Conservation (phyloP, 2,329 filamentous ascomycete genomes). For the Colletotrichum sp. region DNA sequence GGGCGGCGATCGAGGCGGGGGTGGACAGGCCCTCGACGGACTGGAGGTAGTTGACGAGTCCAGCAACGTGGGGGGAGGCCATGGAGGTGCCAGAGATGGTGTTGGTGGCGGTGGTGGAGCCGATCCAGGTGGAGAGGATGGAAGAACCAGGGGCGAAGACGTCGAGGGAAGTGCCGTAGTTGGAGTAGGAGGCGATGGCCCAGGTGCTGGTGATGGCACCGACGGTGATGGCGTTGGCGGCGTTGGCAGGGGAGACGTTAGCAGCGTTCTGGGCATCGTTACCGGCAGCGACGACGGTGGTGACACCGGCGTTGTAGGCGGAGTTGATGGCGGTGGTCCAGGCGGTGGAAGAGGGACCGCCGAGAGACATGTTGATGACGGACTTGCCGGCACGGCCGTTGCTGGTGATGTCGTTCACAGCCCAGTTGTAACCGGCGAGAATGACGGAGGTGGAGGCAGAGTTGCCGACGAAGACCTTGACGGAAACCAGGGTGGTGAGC, state of each 20-base stretch:
- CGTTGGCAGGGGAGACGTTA: constrained; percentile 53
- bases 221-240: constrained; percentile 55
- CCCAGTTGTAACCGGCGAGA: constrained; percentile 43
- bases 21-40: constrained; percentile 42
- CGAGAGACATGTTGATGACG: constrained; percentile 63
- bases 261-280: constrained; percentile 44
- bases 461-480: constrained; percentile 49
- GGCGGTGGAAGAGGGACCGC: constrained; percentile 42
- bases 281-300: constrained; percentile 60
- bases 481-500: constrained; percentile 42
- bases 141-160: constrained; percentile 55
- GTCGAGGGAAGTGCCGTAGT: constrained; percentile 54
- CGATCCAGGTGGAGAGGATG: constrained; percentile 53
- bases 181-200: constrained; percentile 49
- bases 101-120: constrained; percentile 42
- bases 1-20: constrained; percentile 44
- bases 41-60: constrained; percentile 63
- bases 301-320: constrained; percentile 52
- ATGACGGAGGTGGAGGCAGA: constrained; percentile 33
- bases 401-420: constrained; percentile 48
- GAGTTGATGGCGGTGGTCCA: constrained; percentile 55
- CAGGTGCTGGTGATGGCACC: constrained; percentile 50
- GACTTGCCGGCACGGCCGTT: constrained; percentile 44
- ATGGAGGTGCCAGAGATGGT: constrained; percentile 65
- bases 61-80: constrained; percentile 66